Percentiles rank a stretch among this genome's conserved stretches.
phyloP scores from a whole-genome alignment of 2,329 filamentous ascomycete genomes.

The Ophiostoma australiae region DNA sequence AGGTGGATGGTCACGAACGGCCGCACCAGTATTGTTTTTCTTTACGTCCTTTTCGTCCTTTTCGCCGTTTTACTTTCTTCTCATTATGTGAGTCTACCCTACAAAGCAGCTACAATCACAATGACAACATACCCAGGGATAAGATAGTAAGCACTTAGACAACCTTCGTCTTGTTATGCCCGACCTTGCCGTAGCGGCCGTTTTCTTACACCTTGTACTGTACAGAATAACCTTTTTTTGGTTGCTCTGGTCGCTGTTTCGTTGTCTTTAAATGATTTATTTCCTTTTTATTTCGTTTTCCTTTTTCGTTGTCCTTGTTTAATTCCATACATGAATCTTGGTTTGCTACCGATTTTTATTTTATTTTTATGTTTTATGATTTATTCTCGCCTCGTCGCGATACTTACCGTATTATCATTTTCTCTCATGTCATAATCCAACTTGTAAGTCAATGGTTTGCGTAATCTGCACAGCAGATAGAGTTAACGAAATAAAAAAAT shows the following conservation, averaged over 20 bases:
- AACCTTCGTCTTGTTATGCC: background rate
- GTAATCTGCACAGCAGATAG: no score
- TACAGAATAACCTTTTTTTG: background rate
- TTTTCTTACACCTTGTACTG: background rate
- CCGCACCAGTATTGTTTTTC: background rate
- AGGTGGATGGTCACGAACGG: background rate
- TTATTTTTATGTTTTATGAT: background rate
- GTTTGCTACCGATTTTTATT: background rate
- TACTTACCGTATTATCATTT: no score
- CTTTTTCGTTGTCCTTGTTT: background rate
- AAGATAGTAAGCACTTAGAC: constrained; percentile 4
- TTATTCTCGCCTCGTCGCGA: no score
- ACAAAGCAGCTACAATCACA: background rate
- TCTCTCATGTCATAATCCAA: no score
- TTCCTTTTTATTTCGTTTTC: background rate
- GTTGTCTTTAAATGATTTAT: background rate
- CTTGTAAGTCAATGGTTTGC: no score
- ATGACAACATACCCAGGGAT: background rate
- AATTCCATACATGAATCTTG: background rate
- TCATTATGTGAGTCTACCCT: background rate
- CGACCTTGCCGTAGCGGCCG: background rate
- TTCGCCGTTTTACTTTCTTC: background rate
- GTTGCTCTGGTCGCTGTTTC: background rate
- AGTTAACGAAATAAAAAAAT: background rate
- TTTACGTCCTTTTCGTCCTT: background rate